Evolutionary conservation across 148 eudicot genomes (phyloP).

Genomic region (Cornus suecica): DNA sequence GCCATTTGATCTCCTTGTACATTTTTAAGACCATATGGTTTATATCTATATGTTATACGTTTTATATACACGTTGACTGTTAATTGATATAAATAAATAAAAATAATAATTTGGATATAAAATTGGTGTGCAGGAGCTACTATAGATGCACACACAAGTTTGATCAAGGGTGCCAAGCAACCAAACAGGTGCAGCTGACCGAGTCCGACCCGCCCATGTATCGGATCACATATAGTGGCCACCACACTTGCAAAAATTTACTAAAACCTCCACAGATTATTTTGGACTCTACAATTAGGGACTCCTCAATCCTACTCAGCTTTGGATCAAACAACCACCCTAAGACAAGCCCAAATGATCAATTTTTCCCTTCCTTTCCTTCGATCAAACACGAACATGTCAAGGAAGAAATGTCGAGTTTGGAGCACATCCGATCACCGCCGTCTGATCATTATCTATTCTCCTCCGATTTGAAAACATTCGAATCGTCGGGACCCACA

Average conservation of each 20-base stretch:
- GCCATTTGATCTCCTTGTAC: no score
- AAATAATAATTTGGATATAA: not conserved
- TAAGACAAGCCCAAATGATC: not conserved
- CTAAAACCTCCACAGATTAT: conserved; percentile 16
- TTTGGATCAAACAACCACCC: conserved; percentile 1
- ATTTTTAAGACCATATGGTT: no score
- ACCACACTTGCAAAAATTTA: conserved; percentile 32
- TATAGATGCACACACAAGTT: conserved; percentile 66
- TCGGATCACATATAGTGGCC: conserved; percentile 30
- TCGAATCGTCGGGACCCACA: not conserved
- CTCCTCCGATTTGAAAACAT: not conserved
- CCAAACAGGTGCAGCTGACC: conserved; percentile 43
- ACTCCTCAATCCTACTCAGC: conserved; percentile 13
- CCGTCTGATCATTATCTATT: not conserved
- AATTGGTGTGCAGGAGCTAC: conserved; percentile 45
- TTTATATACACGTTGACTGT: not conserved
- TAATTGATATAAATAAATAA: no score
- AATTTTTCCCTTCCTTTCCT: not conserved
- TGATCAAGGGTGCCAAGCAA: conserved; percentile 51
- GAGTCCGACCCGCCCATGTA: conserved; percentile 29
- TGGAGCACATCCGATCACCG: not conserved
- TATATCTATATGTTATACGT: no score
- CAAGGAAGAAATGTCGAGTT: not conserved
- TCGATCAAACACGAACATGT: not conserved
- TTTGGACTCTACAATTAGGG: conserved; percentile 8